Conservation (phyloP, 306 rosid species). For the Sesbania bispinosa region DNA sequence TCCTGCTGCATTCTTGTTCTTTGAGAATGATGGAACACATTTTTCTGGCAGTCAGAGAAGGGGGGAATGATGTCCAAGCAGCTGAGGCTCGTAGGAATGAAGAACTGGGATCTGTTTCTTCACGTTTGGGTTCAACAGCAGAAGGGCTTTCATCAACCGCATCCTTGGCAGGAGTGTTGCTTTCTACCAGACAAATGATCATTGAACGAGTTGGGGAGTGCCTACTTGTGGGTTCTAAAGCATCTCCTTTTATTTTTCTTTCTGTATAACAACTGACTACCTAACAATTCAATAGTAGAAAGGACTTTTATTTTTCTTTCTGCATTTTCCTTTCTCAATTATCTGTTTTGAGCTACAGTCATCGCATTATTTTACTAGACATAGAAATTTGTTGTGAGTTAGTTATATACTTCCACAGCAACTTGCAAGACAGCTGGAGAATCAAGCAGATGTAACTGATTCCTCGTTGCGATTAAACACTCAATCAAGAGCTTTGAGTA, state of each 20-base stretch:
- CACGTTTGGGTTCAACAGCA: slow-evolving; percentile 36
- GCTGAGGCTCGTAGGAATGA: slow-evolving; percentile 37
- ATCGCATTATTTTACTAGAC: slow-evolving; percentile 15
- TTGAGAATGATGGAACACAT: slow-evolving; percentile 28
- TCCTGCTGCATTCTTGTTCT: slow-evolving; percentile 1
- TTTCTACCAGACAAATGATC: slow-evolving; percentile 71
- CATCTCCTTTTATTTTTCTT: slow-evolving; percentile 13
- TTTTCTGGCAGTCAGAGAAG: slow-evolving; percentile 64
- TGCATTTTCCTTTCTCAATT: slow-evolving; percentile 1
- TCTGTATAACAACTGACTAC: slow-evolving; percentile 16
- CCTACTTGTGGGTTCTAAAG: slow-evolving; percentile 59
- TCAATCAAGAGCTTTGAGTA: slow-evolving; percentile 66
- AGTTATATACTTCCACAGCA: slow-evolving; percentile 49
- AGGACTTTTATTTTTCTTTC: too few relatives aligned
- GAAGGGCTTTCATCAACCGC: slow-evolving; percentile 73
- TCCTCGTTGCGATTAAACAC: slow-evolving; percentile 48
- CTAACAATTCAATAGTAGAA: slow-evolving; percentile 9
- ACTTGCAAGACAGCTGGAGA: slow-evolving; percentile 76
- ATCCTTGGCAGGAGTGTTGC: slow-evolving; percentile 85
- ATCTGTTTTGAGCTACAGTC: slow-evolving; percentile 13
- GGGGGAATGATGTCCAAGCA: slow-evolving; percentile 45
- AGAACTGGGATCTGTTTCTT: slow-evolving; percentile 47
- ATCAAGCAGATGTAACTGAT: slow-evolving; percentile 72
- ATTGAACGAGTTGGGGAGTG: slow-evolving; percentile 66
- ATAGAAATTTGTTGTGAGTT: slow-evolving; percentile 15